phyloP scores from a whole-genome alignment of 2,329 filamentous ascomycete species.

The Lasiodiplodia theobromae region DNA sequence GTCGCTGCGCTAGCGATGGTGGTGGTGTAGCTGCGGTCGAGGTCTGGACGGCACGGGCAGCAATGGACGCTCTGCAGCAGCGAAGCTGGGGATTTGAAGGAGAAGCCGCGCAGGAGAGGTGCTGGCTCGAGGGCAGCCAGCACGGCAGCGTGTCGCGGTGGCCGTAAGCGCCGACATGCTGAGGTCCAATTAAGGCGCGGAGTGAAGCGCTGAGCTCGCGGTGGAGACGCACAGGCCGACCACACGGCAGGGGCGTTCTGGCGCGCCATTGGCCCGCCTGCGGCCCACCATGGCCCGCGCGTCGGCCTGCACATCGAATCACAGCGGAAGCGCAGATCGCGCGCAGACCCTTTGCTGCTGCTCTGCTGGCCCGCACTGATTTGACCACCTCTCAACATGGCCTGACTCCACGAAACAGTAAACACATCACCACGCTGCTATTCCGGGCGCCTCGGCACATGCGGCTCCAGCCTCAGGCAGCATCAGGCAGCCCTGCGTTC shows the following conservation, averaged over 20 bases:
- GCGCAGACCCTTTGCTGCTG: background rate
- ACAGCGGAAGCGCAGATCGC: conserved; percentile 14
- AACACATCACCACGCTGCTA: background rate
- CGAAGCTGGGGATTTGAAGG: background rate
- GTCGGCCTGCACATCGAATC: conserved; percentile 13
- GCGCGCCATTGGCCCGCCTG: background rate
- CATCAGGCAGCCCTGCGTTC: background rate
- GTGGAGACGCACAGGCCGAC: conserved; percentile 7
- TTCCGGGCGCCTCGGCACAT: background rate
- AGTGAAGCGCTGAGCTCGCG: conserved; percentile 20
- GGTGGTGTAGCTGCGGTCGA: conserved; percentile 1
- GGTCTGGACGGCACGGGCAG: background rate
- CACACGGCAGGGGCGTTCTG: conserved; percentile 7
- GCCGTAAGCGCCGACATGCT: conserved; percentile 13
- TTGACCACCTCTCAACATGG: background rate
- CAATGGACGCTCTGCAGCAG: background rate
- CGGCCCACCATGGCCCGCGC: background rate
- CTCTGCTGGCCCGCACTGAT: conserved; percentile 11
- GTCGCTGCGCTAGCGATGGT: background rate
- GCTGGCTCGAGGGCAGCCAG: conserved; percentile 7
- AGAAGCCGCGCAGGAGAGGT: background rate
- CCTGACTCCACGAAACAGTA: background rate
- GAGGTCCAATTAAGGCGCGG: conserved; percentile 17
- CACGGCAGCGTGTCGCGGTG: background rate
- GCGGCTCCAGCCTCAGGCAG: background rate